Percentiles rank a stretch among this genome's conserved stretches.
These are phyloP conservation scores for Intubia oerlemansii DNA, from an alignment of 2,329 filamentous ascomycete genomes.

Conservation along the genomic window DNA sequence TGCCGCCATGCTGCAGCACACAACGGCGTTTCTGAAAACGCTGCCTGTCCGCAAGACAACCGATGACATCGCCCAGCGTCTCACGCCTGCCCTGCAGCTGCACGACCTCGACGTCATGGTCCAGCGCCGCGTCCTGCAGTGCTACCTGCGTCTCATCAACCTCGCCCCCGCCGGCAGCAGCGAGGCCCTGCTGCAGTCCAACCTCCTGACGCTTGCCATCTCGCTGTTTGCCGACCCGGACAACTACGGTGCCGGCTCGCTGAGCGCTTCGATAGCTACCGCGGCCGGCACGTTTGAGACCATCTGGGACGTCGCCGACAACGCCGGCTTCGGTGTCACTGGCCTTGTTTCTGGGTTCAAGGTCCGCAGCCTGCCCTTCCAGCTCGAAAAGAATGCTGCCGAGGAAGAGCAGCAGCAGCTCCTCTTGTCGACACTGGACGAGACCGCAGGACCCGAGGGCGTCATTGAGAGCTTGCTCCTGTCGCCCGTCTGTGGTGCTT, in stretches of 20 bases:
- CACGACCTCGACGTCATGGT: conserved; percentile 88
- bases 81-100: conserved; percentile 71
- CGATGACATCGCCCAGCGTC: conserved; percentile 66
- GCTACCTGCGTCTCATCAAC: conserved; percentile 79
- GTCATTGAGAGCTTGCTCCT: conserved; percentile 38
- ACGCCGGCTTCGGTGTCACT: conserved; percentile 83
- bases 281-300: conserved; percentile 79
- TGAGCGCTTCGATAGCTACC: conserved; percentile 81
- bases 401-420: conserved; percentile 9
- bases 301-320: conserved; percentile 88
- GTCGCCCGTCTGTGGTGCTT: conserved; percentile 59
- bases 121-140: conserved; percentile 77
- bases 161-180: conserved; percentile 67
- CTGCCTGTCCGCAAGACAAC: conserved; percentile 65
- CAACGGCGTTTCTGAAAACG: conserved; percentile 69
- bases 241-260: conserved; percentile 61
- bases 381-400: conserved; percentile 29
- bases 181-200: conserved; percentile 77
- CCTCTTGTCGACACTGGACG: conserved; percentile 17
- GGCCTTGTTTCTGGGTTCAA: conserved; percentile 64
- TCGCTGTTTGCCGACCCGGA: conserved; percentile 87
- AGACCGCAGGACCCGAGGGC: conserved; percentile 39
- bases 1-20: conserved; percentile 86
- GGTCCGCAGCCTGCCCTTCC: conserved; percentile 47
- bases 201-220: conserved; percentile 71